phyloP scores from a whole-genome alignment of 805 yeast genomes.

The Kodamaea laetipori region DNA sequence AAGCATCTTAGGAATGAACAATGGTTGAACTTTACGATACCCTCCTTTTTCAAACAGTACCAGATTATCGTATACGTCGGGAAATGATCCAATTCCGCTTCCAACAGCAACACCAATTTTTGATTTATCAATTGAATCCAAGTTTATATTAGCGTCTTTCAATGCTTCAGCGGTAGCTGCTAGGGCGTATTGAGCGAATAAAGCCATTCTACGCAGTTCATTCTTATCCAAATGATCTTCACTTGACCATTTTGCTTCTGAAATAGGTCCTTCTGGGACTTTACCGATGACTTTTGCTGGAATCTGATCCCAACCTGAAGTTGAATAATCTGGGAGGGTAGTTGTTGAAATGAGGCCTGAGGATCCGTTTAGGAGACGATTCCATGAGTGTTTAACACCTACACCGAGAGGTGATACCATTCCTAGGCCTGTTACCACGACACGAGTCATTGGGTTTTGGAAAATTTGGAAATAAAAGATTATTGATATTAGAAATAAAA shows the following conservation, averaged over 20 bases:
- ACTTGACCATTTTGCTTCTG: slow-evolving; percentile 51
- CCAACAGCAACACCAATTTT: slow-evolving; percentile 82
- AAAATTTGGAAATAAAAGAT: not conserved
- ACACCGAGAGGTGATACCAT: slow-evolving; percentile 84
- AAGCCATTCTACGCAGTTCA: slow-evolving; percentile 64
- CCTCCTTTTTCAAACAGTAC: slow-evolving; percentile 52
- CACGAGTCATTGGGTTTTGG: slow-evolving; percentile 58
- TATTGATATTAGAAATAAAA: not conserved
- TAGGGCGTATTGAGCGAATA: slow-evolving; percentile 76
- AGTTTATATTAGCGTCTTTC: slow-evolving; percentile 56
- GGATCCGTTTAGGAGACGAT: slow-evolving; percentile 47
- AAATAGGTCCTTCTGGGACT: slow-evolving; percentile 55
- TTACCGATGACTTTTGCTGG: slow-evolving; percentile 78
- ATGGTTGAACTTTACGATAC: slow-evolving; percentile 75
- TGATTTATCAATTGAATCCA: slow-evolving; percentile 19
- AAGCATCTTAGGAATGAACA: slow-evolving; percentile 80
- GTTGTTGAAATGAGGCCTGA: slow-evolving; percentile 64
- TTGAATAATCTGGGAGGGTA: slow-evolving; percentile 39
- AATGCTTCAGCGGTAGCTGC: slow-evolving; percentile 80
- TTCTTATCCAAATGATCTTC: slow-evolving; percentile 49
- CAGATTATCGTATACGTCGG: slow-evolving; percentile 67
- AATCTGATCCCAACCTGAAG: slow-evolving; percentile 50
- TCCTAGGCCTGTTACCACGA: slow-evolving; percentile 92
- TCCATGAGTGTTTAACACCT: slow-evolving; percentile 59
- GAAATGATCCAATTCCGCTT: slow-evolving; percentile 88